phyloP scores from a whole-genome alignment of 345 rosid genomes.

The Eucalyptus pauciflora region DNA sequence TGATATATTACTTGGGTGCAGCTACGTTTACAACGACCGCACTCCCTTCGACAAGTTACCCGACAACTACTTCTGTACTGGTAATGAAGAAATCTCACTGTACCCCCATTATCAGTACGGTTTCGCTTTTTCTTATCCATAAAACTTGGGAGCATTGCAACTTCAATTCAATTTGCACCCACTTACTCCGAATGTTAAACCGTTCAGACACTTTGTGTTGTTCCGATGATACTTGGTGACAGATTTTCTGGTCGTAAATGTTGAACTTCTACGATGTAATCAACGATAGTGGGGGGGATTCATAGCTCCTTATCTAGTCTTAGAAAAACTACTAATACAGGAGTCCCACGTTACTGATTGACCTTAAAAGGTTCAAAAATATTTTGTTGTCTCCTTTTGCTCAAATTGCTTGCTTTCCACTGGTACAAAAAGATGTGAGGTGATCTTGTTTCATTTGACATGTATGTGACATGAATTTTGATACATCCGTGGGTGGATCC shows the following conservation, averaged over 20 bases:
- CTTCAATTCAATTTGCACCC: neutral
- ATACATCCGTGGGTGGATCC: neutral
- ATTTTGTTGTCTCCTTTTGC: neutral
- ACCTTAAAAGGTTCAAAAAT: neutral
- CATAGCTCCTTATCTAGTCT: neutral
- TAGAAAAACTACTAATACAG: neutral
- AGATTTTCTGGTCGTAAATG: neutral
- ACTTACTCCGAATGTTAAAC: neutral
- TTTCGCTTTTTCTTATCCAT: neutral
- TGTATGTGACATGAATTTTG: neutral
- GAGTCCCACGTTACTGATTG: neutral
- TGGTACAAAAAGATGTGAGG: neutral
- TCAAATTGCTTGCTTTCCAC: neutral
- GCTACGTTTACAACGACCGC: conserved; percentile 81
- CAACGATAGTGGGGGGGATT: neutral
- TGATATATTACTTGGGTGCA: neutral
- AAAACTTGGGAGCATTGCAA: neutral
- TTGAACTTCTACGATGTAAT: neutral
- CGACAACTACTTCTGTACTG: conserved; percentile 82
- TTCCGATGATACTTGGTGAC: neutral
- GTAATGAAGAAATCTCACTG: conserved; percentile 4
- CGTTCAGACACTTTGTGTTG: neutral
- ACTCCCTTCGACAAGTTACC: conserved; percentile 78
- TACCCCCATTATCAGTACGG: neutral
- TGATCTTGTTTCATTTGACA: neutral